Evolutionary conservation across 2,329 filamentous ascomycete species (phyloP).

Genomic region (Pezicula radicicola): DNA sequence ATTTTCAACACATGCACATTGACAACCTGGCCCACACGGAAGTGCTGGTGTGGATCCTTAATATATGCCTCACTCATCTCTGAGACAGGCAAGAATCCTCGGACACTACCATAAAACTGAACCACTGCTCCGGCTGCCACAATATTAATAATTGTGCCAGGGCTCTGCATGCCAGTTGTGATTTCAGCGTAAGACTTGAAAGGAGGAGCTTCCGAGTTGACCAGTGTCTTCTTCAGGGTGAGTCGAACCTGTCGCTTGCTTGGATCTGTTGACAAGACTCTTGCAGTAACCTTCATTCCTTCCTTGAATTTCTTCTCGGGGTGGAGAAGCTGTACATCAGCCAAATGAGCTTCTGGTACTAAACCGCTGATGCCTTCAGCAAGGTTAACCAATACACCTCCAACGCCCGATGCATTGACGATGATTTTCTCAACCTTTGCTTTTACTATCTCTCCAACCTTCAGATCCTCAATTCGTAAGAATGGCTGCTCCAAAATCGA

Average conservation of each 20-base stretch:
- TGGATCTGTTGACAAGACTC: constrained; percentile 77
- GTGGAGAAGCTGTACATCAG: constrained; percentile 83
- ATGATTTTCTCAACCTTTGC: constrained; percentile 84
- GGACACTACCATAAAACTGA: constrained; percentile 83
- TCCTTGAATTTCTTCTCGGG: constrained; percentile 96
- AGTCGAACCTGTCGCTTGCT: constrained; percentile 77
- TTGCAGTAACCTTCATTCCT: constrained; percentile 77
- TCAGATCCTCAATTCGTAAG: constrained; percentile 87
- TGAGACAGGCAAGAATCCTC: constrained; percentile 84
- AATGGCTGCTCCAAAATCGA: constrained; percentile 83
- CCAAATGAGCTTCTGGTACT: constrained; percentile 82
- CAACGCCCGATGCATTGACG: constrained; percentile 72
- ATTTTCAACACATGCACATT: constrained; percentile 85
- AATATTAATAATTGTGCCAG: constrained; percentile 84
- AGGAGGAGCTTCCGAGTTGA: constrained; percentile 82
- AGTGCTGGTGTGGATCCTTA: constrained; percentile 83
- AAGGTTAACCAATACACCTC: constrained; percentile 77
- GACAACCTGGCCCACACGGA: constrained; percentile 85
- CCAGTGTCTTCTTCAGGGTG: constrained; percentile 89
- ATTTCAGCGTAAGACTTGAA: constrained; percentile 78
- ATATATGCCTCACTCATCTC: constrained; percentile 99
- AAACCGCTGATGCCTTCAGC: constrained; percentile 87
- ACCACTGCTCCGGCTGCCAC: constrained; percentile 78
- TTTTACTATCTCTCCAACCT: constrained; percentile 75
- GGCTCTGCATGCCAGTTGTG: constrained; percentile 70